Evolutionary conservation across 1,284 basidiomycete species (phyloP).

Genomic region (Cutaneotrichosporon daszewskae): DNA sequence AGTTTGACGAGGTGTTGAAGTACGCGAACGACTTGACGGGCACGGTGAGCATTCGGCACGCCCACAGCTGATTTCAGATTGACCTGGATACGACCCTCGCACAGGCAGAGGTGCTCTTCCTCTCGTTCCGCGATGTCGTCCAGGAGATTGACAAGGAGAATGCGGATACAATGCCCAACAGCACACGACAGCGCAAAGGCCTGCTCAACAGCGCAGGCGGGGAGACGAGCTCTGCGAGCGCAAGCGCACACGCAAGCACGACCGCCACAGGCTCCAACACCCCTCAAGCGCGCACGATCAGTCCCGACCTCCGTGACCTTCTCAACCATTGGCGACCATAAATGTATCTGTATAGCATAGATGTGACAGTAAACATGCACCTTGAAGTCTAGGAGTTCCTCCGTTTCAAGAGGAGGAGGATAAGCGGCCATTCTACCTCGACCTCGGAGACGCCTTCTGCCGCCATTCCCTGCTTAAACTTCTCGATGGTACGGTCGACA

Average conservation of each 20-base stretch:
- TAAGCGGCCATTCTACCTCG: conserved; percentile 67
- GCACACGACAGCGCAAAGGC: conserved; percentile 3
- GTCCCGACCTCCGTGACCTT: conserved; percentile 15
- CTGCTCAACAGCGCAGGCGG: too few relatives aligned
- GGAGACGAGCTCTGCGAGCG: too few relatives aligned
- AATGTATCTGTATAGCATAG: not conserved
- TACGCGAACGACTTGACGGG: conserved; percentile 91
- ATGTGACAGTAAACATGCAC: too few relatives aligned
- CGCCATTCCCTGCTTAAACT: conserved; percentile 51
- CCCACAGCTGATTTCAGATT: conserved; percentile 51
- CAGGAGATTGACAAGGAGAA: conserved; percentile 65
- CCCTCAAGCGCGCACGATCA: conserved; percentile 4
- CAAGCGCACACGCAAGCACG: too few relatives aligned
- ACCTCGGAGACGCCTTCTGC: conserved; percentile 46
- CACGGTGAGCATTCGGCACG: conserved; percentile 50
- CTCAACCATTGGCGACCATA: conserved; percentile 14
- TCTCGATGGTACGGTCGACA: conserved; percentile 57
- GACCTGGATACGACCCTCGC: conserved; percentile 85
- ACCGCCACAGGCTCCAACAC: too few relatives aligned
- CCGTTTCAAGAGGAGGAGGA: too few relatives aligned
- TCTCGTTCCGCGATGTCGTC: conserved; percentile 54
- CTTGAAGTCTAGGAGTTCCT: too few relatives aligned
- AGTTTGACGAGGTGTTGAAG: conserved; percentile 67
- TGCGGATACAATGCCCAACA: not conserved
- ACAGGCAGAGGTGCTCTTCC: conserved; percentile 88